Percentiles rank a stretch among this genome's conserved stretches.
phyloP scores from a whole-genome alignment of 108 stramenopile genomes.

The Conticribra guillardii region DNA sequence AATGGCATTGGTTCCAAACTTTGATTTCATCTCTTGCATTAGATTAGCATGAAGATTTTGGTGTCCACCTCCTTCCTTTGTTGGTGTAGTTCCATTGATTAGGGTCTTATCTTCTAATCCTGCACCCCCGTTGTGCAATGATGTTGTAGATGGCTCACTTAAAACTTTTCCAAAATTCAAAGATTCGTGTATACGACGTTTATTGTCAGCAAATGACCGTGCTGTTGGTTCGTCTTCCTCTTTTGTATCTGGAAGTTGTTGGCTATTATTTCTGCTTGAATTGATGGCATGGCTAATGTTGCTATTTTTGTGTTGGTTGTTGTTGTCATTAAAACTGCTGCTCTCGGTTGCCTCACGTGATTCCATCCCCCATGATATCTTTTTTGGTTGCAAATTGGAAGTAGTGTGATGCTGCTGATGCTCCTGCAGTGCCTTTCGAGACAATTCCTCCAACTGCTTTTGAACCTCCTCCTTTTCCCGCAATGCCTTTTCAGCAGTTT shows the following conservation, averaged over 20 bases:
- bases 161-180: not conserved
- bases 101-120: no score
- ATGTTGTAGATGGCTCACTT: not conserved
- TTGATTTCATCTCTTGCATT: not conserved
- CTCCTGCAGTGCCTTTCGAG: not conserved
- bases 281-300: no score
- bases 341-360: no score
- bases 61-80: not conserved
- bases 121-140: no score
- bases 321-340: no score
- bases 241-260: not conserved
- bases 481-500: not conserved
- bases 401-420: slow-evolving; percentile 1
- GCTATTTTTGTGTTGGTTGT: no score
- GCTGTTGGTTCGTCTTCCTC: no score
- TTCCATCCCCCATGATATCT: slow-evolving; percentile 11
- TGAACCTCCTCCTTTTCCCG: slow-evolving; percentile 16
- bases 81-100: no score
- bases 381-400: not conserved
- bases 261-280: no score
- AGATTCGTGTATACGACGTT: not conserved
- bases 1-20: not conserved
- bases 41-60: not conserved
- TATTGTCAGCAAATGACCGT: slow-evolving; percentile 7
- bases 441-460: not conserved